phyloP scores from a whole-genome alignment of 2,329 filamentous ascomycete species.

The Cercospora beticola region DNA sequence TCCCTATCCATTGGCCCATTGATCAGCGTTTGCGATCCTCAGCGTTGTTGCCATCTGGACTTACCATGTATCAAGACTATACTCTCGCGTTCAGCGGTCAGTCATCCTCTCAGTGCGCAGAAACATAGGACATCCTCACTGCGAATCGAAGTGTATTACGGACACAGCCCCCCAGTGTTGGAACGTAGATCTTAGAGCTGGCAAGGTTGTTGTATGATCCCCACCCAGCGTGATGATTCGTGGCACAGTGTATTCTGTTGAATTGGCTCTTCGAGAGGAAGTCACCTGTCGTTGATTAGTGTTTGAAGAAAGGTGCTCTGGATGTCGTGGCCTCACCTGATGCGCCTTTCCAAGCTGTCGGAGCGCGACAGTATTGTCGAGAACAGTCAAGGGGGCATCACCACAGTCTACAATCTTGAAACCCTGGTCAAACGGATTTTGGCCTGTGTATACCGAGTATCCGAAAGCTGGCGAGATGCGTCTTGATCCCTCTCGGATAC shows the following conservation, averaged over 20 bases:
- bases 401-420: slow-evolving; percentile 57
- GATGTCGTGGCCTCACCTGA: slow-evolving; percentile 36
- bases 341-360: slow-evolving; percentile 56
- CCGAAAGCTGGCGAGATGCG: slow-evolving; percentile 45
- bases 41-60: background rate
- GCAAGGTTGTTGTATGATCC: slow-evolving; percentile 58
- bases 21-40: background rate
- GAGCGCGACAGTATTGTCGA: slow-evolving; percentile 55
- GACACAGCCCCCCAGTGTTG: slow-evolving; percentile 55
- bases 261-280: slow-evolving; percentile 39
- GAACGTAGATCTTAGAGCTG: slow-evolving; percentile 52
- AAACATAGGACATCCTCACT: slow-evolving; percentile 40
- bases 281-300: background rate
- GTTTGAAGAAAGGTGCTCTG: background rate
- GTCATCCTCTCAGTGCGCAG: background rate
- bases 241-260: slow-evolving; percentile 47
- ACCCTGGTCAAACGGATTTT: slow-evolving; percentile 43
- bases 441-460: slow-evolving; percentile 53
- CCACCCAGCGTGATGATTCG: slow-evolving; percentile 56
- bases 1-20: slow-evolving; percentile 40
- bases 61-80: slow-evolving; percentile 10
- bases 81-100: background rate
- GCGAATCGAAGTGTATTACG: slow-evolving; percentile 60
- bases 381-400: slow-evolving; percentile 50
- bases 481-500: slow-evolving; percentile 27